Evolutionary conservation across 345 rosid species (phyloP).

Genomic region (Mercurialis annua): DNA sequence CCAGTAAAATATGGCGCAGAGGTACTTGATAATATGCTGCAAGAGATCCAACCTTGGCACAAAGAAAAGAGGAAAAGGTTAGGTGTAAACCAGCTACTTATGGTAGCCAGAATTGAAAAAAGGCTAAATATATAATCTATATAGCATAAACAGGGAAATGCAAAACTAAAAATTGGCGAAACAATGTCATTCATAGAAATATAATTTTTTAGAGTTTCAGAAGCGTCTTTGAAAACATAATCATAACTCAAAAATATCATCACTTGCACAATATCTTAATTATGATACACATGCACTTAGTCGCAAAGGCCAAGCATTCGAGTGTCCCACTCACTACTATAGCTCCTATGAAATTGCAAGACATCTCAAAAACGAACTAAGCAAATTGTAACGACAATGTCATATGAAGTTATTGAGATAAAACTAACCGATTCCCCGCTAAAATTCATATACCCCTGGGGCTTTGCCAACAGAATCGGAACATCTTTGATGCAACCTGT

Average conservation of each 20-base stretch:
- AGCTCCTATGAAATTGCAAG: neutral
- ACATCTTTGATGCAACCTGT: conserved; percentile 89
- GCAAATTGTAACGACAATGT: neutral
- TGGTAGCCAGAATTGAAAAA: neutral
- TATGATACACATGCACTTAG: neutral
- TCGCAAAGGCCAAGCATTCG: neutral
- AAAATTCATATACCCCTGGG: conserved; percentile 91
- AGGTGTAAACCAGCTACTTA: conserved; percentile 1
- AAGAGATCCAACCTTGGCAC: conserved; percentile 75
- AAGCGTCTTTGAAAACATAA: no score
- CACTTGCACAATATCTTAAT: neutral
- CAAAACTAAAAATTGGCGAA: no score
- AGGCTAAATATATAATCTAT: no score
- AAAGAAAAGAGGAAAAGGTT: conserved; percentile 13
- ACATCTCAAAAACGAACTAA: neutral
- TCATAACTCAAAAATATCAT: conserved; percentile 4
- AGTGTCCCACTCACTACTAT: neutral
- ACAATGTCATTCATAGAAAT: no score
- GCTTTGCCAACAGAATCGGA: conserved; percentile 80
- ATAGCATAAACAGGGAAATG: no score
- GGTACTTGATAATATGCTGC: conserved; percentile 92
- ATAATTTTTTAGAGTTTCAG: no score
- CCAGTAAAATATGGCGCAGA: conserved; percentile 78
- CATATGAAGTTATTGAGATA: neutral
- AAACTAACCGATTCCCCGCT: conserved; percentile 84